Evolutionary conservation across 768 basidiomycete genomes (phyloP), one percentile per base, ranked within the genome.

Genomic region (Leccinum imitatum): DNA sequence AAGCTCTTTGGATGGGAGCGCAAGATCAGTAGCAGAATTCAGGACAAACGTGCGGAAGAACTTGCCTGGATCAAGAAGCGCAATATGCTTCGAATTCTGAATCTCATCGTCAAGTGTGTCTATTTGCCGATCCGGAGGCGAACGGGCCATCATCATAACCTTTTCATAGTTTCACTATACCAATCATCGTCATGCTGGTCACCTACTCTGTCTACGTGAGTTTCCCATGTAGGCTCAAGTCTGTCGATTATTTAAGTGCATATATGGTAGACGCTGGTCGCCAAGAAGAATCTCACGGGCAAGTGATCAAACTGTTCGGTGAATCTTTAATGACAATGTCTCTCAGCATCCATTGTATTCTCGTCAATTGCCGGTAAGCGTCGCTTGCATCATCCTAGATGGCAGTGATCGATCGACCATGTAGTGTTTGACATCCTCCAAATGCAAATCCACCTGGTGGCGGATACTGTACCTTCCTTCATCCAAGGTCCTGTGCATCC

Each of bases 1-100:
- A 90, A 90, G 70, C 74, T 90, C 44, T 89, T 91, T 63, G 88
- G 80, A 14, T 82, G 89, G 80, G 81, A 86, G 78, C 79, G 80
- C 61, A 79, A 82, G 53, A 80, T 87, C 67, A 75, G 79, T n/a
- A 68, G 78, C 14, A 77, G 77, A 54, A 75, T 92, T 50, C 73
- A 78, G 17, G 79, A 78, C 31, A 82, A 82, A 65, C 80, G 89
- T 57, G 80, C 84, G 44, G 80, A 81, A 11, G 90, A 92, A 69
- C 72, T 92, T 21, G 58, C 64, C 1, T 80, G 78, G 71, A 73
- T 87, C 53, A 80, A 77, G 76, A 82, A 80, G 65, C 72, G 78
- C 27, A 79, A 84, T 64, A 63, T 87, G 35, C 73, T 84, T 19
- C 77, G 78, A 25, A 64, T 89, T 23, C 54, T 78, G 61, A 81